These are phyloP conservation scores for Calonectria fujianensis DNA, from an alignment of 2,329 filamentous ascomycete species.

Conservation along the genomic window DNA sequence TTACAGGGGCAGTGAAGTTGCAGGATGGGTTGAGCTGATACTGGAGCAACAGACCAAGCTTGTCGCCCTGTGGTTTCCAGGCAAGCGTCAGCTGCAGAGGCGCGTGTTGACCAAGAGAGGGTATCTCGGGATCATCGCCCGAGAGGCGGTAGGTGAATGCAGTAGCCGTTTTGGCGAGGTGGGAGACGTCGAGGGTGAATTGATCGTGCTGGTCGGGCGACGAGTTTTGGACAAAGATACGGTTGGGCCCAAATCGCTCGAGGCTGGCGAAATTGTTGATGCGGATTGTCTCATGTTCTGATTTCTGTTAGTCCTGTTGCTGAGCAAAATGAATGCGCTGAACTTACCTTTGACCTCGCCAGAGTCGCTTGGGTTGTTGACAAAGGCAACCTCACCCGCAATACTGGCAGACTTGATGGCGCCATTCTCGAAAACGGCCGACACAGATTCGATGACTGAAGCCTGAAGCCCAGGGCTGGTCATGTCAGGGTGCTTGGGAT, in stretches of 20 bases:
- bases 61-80: conserved; percentile 90
- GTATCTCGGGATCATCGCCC: conserved; percentile 74
- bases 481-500: conserved; percentile 89
- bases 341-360: conserved; percentile 70
- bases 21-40: conserved; percentile 88
- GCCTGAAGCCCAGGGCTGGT: conserved; percentile 87
- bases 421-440: conserved; percentile 86
- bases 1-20: conserved; percentile 64
- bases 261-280: conserved; percentile 92
- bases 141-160: conserved; percentile 96
- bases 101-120: conserved; percentile 72
- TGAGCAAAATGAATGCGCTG: conserved; percentile 22
- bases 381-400: conserved; percentile 91
- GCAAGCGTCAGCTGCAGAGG: conserved; percentile 83
- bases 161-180: conserved; percentile 83
- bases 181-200: conserved; percentile 84
- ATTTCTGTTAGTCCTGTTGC: conserved; percentile 25
- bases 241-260: conserved; percentile 95
- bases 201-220: conserved; percentile 81
- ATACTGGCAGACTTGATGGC: conserved; percentile 82
- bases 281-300: conserved; percentile 80
- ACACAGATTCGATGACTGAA: conserved; percentile 95
- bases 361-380: conserved; percentile 77
- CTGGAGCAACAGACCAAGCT: conserved; percentile 89
- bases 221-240: conserved; percentile 87